Conservation (phyloP, 2,329 filamentous ascomycete genomes). For the Arthrobotrys iridis region DNA sequence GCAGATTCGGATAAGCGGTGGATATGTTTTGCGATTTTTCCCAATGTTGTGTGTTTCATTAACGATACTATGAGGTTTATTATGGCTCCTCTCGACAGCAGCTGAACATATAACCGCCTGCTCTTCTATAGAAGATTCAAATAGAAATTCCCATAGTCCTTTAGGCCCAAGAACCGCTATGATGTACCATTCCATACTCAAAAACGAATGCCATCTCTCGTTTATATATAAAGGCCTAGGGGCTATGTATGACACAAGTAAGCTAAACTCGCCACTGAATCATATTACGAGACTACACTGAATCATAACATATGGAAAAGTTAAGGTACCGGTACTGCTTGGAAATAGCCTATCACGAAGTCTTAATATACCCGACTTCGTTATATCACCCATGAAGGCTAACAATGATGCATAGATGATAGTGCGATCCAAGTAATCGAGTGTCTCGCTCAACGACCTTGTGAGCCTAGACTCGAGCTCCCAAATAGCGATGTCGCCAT, state of each 20-base stretch:
- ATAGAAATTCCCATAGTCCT: constrained; percentile 9
- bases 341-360: not conserved
- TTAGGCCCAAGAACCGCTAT: not conserved
- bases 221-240: not conserved
- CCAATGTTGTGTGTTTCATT: too few species aligned
- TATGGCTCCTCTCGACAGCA: not conserved
- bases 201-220: not conserved
- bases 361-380: not conserved
- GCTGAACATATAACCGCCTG: not conserved
- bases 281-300: too few species aligned
- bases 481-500: not conserved
- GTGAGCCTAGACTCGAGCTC: not conserved
- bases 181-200: not conserved
- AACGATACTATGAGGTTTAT: not conserved
- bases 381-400: not conserved
- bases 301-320: too few species aligned
- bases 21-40: not conserved
- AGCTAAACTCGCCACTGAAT: too few species aligned
- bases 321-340: too few species aligned
- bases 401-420: not conserved
- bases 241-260: not conserved
- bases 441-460: not conserved
- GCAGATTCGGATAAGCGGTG: not conserved
- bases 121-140: not conserved
- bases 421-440: not conserved